Evolutionary conservation across 2,329 filamentous ascomycete species (phyloP), one percentile per base, ranked within the genome.

Genomic region (Chrysosporium queenslandicum): DNA sequence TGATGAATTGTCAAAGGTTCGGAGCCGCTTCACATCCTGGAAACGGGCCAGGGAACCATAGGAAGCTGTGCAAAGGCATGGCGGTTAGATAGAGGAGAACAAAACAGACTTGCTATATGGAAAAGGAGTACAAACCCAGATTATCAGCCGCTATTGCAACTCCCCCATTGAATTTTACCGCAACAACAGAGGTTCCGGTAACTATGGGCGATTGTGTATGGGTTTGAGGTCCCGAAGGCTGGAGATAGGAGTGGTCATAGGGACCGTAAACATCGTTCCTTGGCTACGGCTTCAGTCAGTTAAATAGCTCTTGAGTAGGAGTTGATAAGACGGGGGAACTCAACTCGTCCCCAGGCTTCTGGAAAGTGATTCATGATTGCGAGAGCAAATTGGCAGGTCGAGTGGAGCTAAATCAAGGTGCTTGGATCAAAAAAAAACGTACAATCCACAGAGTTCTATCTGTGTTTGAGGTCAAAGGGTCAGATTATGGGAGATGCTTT

Each of bases 71-170:
- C 11, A 18, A 11, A 21, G 42, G 25, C 14, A 49, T 16, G 29
- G 27, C 34, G 29, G 50, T 56, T 48, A 56, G 52, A 27, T 4
- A 32, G 23, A 20, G 2, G n/a, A 18, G 23, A 30, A n/a, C 14
- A 20, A 18, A n/a, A 11, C 23, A 23, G 41, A 6, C 16, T 20
- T 3, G 14, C 25, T 25, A 47, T 12, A 23, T 8, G 20, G 9
- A 12, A 16, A 7, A 39, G 12, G 11, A 29, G 12, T 20, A 51
- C 54, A 18, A 62, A 94, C 89, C 89, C 59, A 98, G 76, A 75
- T 97, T 98, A 72, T 98, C 92, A 63, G 92, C 88, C 49, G 91
- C 92, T 68, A 98, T 91, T 64, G 94, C 90, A 58, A 98, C 89
- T 66, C 92, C 92, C 61, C 90, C 87, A 66, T 89, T 91, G 79